Conservation (phyloP, 2,329 filamentous ascomycete genomes). For the Ophiostoma sp. region DNA sequence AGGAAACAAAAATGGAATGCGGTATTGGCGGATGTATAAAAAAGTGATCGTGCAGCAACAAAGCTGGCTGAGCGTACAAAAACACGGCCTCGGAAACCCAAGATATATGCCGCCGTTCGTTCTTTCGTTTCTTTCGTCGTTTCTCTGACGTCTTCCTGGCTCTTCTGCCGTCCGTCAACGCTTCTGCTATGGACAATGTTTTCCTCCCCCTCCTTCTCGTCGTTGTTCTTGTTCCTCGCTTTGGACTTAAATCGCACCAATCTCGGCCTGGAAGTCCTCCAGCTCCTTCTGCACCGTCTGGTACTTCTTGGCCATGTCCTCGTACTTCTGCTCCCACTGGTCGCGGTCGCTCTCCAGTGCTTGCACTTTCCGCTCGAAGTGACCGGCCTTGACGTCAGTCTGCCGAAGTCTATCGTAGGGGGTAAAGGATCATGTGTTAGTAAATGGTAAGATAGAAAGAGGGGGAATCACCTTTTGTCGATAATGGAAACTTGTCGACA, state of each 20-base stretch:
- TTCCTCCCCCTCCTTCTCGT: neutral
- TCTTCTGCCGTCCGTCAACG: neutral
- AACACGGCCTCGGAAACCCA: conserved; percentile 21
- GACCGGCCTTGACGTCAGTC: conserved; percentile 98
- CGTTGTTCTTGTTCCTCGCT: conserved; percentile 19
- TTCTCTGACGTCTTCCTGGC: neutral
- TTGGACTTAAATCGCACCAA: conserved; percentile 78
- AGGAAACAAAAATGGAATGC: conserved; percentile 24
- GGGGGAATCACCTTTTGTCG: conserved; percentile 27
- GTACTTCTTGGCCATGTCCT: conserved; percentile 95
- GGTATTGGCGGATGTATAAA: conserved; percentile 23
- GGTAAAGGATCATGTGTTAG: conserved; percentile 16
- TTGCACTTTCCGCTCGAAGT: conserved; percentile 99
- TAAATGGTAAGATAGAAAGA: conserved; percentile 20
- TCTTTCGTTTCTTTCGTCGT: neutral
- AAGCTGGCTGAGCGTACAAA: conserved; percentile 24
- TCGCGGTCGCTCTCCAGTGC: conserved; percentile 89
- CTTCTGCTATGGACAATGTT: conserved; percentile 1
- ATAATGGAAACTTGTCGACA: conserved; percentile 23
- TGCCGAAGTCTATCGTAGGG: conserved; percentile 76
- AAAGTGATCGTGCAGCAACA: conserved; percentile 24
- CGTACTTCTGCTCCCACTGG: conserved; percentile 96
- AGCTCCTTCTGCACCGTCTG: conserved; percentile 80
- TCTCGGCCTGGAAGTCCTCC: conserved; percentile 85
- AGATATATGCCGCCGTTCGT: conserved; percentile 16